Base-by-base conservation (phyloP, 306 rosid genomes). In the Mucuna pruriens region DNA sequence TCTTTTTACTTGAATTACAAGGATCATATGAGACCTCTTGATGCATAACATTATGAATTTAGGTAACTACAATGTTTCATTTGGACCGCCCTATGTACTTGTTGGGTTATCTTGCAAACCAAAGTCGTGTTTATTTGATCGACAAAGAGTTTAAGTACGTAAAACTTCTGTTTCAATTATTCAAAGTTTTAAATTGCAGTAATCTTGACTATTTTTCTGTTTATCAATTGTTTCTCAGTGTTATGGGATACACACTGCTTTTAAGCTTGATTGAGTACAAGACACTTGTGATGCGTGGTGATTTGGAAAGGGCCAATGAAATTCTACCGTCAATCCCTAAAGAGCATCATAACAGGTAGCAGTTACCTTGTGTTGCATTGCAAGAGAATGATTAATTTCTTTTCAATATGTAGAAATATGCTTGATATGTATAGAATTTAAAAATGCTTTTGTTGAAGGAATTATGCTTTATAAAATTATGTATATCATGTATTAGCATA, bases 101-200 rank as follows among this genome's bases (percentile, higher is more conserved):
- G 92, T 90, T 95, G 82, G 99, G 99, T 9, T 95, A 95, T 86
- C 99, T 95, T 85, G 99, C 99, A 19, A 88, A 84, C 80, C 99
- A 95, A 87, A 95, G 99, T 81, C 91, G 99, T 85, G 97, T 95
- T 71, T 95, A 87, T 86, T 85, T 95, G 79, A 95, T 95, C 62
- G 99, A 95, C 91, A 95, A 95, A 88, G 99, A 95, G 87, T 95
- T 93, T 92, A 95, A 95, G 99, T 95, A 85, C 85, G 98, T 86
- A 62, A 75, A 6, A 34, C 61, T 49, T 80, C 74, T 70, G 66
- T 66, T 78, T 76, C 8, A 16, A 65, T 82, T 68, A 26, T 61
- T 74, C 54, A 4, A 79, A 86, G 60, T 75, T 48, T 17, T 57
- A 69, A 46, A 22, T 25, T 76, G 65, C 48, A 3, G 25, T 62